A percentile compares a stretch with the other conserved stretches of the same genome.
phyloP scores from a whole-genome alignment of 2,329 filamentous ascomycete species.

The Meredithiella fracta region DNA sequence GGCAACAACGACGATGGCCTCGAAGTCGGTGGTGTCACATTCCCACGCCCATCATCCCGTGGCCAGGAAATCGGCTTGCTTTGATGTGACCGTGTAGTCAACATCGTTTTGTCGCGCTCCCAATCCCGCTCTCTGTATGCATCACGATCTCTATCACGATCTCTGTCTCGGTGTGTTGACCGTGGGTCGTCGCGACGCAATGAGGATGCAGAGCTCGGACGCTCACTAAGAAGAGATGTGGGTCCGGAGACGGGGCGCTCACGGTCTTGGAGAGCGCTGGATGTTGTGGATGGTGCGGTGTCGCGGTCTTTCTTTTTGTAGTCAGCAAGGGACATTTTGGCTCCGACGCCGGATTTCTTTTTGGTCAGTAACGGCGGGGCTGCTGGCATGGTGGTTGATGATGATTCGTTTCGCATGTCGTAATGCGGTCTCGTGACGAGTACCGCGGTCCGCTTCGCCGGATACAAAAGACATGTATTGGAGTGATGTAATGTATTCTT shows the following conservation, averaged over 20 bases:
- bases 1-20: background rate
- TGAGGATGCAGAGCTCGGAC: background rate
- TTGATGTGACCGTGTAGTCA: background rate
- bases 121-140: slow-evolving; percentile 3
- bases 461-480: slow-evolving; percentile 43
- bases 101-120: background rate
- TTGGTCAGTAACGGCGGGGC: slow-evolving; percentile 26
- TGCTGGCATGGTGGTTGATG: slow-evolving; percentile 23
- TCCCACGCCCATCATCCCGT: slow-evolving; percentile 2
- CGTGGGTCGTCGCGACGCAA: slow-evolving; percentile 2
- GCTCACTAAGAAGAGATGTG: background rate
- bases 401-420: slow-evolving; percentile 38
- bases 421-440: slow-evolving; percentile 39
- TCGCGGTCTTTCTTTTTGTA: slow-evolving; percentile 34
- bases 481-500: slow-evolving; percentile 33
- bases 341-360: slow-evolving; percentile 34
- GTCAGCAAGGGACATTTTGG: slow-evolving; percentile 40
- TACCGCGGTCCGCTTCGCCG: slow-evolving; percentile 37
- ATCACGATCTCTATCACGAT: slow-evolving; percentile 6
- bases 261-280: slow-evolving; percentile 5
- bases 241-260: background rate
- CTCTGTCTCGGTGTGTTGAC: background rate
- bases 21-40: background rate
- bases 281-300: background rate
- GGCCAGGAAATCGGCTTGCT: background rate